Conservation (phyloP, 2,329 filamentous ascomycete genomes). For the Epichloe bromicola region DNA sequence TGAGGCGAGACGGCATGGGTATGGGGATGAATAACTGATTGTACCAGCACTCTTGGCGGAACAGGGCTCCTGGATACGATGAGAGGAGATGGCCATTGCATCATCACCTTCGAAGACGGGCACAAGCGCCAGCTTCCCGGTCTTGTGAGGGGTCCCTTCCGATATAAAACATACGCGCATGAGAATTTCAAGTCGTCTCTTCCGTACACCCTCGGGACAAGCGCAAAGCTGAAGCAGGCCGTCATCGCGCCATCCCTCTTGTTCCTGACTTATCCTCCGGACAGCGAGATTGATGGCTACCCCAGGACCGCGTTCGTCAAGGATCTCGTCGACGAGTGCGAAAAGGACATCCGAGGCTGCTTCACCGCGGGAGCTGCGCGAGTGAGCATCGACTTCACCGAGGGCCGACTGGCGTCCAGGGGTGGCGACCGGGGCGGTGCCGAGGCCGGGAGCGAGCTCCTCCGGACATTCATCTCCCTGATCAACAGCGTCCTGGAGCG, state of each 20-base stretch:
- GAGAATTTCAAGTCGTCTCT: conserved; percentile 4
- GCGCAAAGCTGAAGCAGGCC: conserved; percentile 5
- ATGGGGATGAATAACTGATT: background rate
- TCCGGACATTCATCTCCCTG: conserved; percentile 4
- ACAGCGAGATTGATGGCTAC: conserved; percentile 6
- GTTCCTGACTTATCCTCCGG: conserved; percentile 5
- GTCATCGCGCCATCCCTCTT: conserved; percentile 7
- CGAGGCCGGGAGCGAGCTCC: conserved; percentile 5
- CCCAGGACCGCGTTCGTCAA: conserved; percentile 2
- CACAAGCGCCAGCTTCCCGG: conserved; percentile 7
- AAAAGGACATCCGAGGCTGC: conserved; percentile 8
- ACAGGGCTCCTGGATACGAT: conserved; percentile 4
- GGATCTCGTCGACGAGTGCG: conserved; percentile 7
- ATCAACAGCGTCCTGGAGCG: conserved; percentile 5
- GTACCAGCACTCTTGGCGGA: conserved; percentile 5
- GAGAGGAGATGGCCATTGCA: conserved; percentile 5
- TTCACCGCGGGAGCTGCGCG: conserved; percentile 6
- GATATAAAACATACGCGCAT: conserved; percentile 6
- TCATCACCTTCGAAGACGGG: conserved; percentile 7
- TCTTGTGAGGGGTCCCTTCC: conserved; percentile 6
- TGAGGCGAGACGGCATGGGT: background rate
- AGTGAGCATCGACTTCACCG: conserved; percentile 8
- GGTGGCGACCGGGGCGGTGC: conserved; percentile 3
- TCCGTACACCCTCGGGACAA: conserved; percentile 2
- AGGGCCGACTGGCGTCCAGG: conserved; percentile 6